Conservation (phyloP, 2,329 filamentous ascomycete genomes). For the Hypoxylon sp. region DNA sequence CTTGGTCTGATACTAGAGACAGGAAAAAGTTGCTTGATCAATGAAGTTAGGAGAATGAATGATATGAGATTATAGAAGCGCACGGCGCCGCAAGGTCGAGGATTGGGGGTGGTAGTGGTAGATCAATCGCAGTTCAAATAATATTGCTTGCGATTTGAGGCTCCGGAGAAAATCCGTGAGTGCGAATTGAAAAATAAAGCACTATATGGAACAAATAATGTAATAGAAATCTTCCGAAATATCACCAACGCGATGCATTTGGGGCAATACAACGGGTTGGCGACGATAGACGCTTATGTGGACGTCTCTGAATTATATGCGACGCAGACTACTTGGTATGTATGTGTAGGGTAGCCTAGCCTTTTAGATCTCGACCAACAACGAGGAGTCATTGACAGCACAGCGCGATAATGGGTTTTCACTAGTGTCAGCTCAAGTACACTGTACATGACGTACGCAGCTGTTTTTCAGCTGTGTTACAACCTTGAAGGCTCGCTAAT, state of each 20-base stretch:
- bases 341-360: constrained; percentile 16
- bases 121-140: constrained; percentile 3
- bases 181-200: constrained; percentile 7
- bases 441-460: constrained; percentile 13
- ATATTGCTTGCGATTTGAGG: constrained; percentile 22
- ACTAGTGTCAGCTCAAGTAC: neutral
- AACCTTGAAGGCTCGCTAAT: neutral
- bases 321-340: constrained; percentile 3
- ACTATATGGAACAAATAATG: constrained; percentile 40
- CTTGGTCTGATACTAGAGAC: constrained; percentile 2
- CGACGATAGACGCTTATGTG: constrained; percentile 7
- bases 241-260: constrained; percentile 38
- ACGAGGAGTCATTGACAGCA: constrained; percentile 31
- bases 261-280: constrained; percentile 32
- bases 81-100: constrained; percentile 12
- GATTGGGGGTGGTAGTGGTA: neutral
- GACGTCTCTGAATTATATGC: constrained; percentile 21
- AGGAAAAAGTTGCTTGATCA: constrained; percentile 9
- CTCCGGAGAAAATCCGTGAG: neutral
- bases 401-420: constrained; percentile 17
- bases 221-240: constrained; percentile 11
- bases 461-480: neutral
- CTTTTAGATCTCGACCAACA: constrained; percentile 13
- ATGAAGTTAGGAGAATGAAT: neutral
- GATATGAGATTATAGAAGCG: constrained; percentile 10